Conservation (phyloP, 768 basidiomycete species). For the Boletus tylopilopsis region DNA sequence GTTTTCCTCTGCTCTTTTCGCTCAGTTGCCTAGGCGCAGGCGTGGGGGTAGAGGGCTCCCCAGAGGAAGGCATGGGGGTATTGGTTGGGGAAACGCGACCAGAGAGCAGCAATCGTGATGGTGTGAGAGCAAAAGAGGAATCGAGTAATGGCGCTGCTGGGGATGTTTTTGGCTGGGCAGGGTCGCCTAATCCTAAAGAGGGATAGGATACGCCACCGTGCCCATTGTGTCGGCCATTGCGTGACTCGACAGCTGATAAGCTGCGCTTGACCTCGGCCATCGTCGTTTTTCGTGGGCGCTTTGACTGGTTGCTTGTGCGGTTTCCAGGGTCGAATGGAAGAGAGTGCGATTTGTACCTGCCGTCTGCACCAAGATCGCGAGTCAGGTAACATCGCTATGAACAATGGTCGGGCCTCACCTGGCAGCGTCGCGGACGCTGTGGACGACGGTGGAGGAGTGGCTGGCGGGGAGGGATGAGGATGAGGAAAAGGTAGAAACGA, state of each 20-base stretch:
- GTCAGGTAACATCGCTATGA: not conserved
- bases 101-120: constrained; percentile 15
- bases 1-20: constrained; percentile 51
- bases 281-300: not conserved
- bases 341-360: constrained; percentile 18
- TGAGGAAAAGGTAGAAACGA: constrained; percentile 33
- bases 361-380: constrained; percentile 7
- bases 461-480: constrained; percentile 25
- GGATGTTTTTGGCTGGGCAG: constrained; percentile 10
- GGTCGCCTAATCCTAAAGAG: constrained; percentile 18
- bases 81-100: constrained; percentile 8
- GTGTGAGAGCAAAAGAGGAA: constrained; percentile 18
- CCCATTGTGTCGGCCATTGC: constrained; percentile 11
- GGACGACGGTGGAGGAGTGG: constrained; percentile 13
- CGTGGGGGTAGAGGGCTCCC: constrained; percentile 31
- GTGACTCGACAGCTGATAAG: constrained; percentile 22
- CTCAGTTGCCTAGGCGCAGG: constrained; percentile 30
- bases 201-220: constrained; percentile 13
- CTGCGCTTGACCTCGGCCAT: constrained; percentile 27
- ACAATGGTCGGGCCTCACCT: constrained; percentile 8
- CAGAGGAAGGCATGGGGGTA: constrained; percentile 10
- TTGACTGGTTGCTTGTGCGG: constrained; percentile 15
- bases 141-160: constrained; percentile 7
- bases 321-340: constrained; percentile 18
- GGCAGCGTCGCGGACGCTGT: constrained; percentile 26